A percentile compares a stretch with the other conserved stretches of the same genome.
These are phyloP conservation scores for Elongisporangium senticosum DNA, from an alignment of 352 stramenopile genomes.

Conservation along the genomic window DNA sequence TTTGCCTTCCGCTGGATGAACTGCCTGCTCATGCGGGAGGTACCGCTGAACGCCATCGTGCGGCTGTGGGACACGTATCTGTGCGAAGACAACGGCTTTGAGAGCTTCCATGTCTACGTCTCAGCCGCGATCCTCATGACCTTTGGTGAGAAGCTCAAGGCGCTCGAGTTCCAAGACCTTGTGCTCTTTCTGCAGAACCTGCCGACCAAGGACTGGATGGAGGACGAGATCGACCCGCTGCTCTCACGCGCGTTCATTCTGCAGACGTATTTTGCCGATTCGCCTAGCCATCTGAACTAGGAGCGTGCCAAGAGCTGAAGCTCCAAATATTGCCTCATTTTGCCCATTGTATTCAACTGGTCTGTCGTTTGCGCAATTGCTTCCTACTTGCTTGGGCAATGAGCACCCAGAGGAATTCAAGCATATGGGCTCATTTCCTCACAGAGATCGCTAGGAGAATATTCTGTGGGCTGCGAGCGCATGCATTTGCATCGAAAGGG, in stretches of 20 bases:
- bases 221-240: slow-evolving; percentile 97
- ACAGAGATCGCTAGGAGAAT: background rate
- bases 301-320: background rate
- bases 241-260: slow-evolving; percentile 96
- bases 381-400: background rate
- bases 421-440: background rate
- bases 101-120: slow-evolving; percentile 99
- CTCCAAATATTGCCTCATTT: background rate
- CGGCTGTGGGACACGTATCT: slow-evolving; percentile 99
- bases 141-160: slow-evolving; percentile 92
- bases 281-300: slow-evolving; percentile 70
- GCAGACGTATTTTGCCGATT: slow-evolving; percentile 88
- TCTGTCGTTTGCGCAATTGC: background rate
- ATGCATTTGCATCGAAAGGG: background rate
- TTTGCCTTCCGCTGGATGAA: slow-evolving; percentile 99
- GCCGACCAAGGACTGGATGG: slow-evolving; percentile 95
- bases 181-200: slow-evolving; percentile 96
- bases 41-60: slow-evolving; percentile 92
- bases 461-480: background rate
- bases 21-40: slow-evolving; percentile 97
- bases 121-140: slow-evolving; percentile 98
- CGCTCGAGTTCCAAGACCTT: slow-evolving; percentile 97
- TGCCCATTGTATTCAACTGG: background rate
- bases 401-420: background rate
- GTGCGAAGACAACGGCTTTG: slow-evolving; percentile 97